These are phyloP conservation scores for Hemileccinum rubropunctum DNA, from an alignment of 768 basidiomycete genomes.

Conservation along the genomic window DNA sequence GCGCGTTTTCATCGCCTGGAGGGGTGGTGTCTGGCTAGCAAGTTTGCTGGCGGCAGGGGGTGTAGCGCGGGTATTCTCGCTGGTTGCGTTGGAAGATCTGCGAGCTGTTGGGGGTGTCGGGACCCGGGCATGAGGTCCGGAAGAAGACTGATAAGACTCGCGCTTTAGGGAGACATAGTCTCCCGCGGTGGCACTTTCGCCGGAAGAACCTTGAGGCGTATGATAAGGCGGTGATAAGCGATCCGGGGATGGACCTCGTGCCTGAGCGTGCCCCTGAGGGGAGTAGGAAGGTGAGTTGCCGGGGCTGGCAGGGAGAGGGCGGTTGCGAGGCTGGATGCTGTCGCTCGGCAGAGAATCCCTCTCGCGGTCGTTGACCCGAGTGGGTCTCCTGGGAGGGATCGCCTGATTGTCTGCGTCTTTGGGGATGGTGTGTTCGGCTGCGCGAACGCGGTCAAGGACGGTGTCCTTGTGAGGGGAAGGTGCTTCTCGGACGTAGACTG, in stretches of 20 bases:
- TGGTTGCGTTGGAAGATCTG: constrained; percentile 19
- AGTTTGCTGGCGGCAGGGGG: constrained; percentile 38
- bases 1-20: constrained; percentile 50
- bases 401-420: too few relatives aligned
- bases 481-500: constrained; percentile 33
- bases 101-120: constrained; percentile 30
- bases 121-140: constrained; percentile 25
- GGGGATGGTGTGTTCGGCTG: too few relatives aligned
- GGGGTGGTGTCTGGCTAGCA: constrained; percentile 53
- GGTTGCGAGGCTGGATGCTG: constrained; percentile 21
- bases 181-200: constrained; percentile 36
- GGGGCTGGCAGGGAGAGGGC: constrained; percentile 35
- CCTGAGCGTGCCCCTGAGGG: constrained; percentile 40
- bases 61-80: constrained; percentile 27
- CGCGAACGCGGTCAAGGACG: constrained; percentile 40
- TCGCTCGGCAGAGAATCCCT: constrained; percentile 34
- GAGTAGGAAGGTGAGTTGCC: constrained; percentile 38
- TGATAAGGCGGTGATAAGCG: constrained; percentile 50
- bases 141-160: constrained; percentile 38
- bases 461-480: constrained; percentile 49
- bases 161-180: constrained; percentile 46
- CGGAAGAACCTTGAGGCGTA: constrained; percentile 46
- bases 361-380: constrained; percentile 22
- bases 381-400: constrained; percentile 13
- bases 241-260: constrained; percentile 51